Evolutionary conservation across 768 basidiomycete genomes (phyloP), one percentile per base, ranked within the genome.

Genomic region (Nidularia sp.): DNA sequence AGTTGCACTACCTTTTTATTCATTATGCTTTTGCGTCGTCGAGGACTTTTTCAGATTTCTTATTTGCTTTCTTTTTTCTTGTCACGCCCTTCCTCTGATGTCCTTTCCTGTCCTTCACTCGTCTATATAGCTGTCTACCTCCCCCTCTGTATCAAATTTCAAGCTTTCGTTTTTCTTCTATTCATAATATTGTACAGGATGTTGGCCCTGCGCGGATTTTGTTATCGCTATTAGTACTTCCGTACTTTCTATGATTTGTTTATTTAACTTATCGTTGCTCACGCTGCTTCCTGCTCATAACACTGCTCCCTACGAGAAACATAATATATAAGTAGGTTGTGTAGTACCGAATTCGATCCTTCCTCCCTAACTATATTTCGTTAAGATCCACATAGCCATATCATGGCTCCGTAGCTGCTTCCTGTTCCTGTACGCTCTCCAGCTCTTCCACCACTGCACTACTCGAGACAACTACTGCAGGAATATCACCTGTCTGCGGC

Each of bases 371-470:
- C 36, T n/a, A 7, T 39, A 39, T 39, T 39, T 7, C 36, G 36
- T 39, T n/a, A 34, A 52, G 43, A 15, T 35, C 47, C 55, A 31
- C 13, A 6, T 49, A 36, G 33, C 36, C 36, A 39, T 39, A 39
- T 49, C 47, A 57, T 54, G 58, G 53, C 43, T 61, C 59, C 39
- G 55, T 56, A 54, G 58, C 53, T 22, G 46, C 62, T 50, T 60
- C 66, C 51, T 66, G 66, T 48, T 63, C 70, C 43, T 63, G 34
- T 12, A 62, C 65, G n/a, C 50, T 71, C 55, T 77, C 79, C 33
- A 77, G 59, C 60, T 79, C 74, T 34, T 75, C 75, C 5, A 60
- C 68, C 1, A 73, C 71, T 31, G 70, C 73, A 15, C 68, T 75
- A n/a, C 63, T 68, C 13, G 72, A 58, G 5, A 71, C 70, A 4